Percentiles rank a stretch among this genome's conserved stretches.
Conservation (phyloP, 1,284 basidiomycete species). For the Pholiota adiposa region DNA sequence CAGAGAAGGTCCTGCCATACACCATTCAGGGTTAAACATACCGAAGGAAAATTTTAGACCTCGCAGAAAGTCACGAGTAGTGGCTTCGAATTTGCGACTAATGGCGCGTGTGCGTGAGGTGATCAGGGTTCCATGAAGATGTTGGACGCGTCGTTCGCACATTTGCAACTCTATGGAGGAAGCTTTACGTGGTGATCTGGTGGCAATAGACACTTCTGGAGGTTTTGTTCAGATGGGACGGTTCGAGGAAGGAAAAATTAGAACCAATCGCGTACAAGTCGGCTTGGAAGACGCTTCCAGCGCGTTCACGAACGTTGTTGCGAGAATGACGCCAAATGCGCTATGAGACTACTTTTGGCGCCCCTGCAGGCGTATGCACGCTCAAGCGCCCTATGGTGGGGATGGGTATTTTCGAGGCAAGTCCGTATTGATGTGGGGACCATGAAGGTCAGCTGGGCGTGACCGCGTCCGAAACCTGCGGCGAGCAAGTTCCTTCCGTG, state of each 20-base stretch:
- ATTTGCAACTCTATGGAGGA: neutral
- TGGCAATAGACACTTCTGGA: neutral
- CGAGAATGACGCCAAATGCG: conserved; percentile 9
- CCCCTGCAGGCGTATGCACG: neutral
- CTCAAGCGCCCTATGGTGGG: neutral
- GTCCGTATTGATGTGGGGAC: neutral
- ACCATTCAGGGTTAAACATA: neutral
- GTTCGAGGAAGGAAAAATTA: neutral
- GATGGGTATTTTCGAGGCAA: neutral
- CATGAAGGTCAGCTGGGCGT: conserved; percentile 10
- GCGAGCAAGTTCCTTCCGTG: conserved; percentile 20
- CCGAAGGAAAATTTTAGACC: neutral
- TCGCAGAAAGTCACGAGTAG: neutral
- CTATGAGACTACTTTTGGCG: neutral
- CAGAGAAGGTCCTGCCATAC: neutral
- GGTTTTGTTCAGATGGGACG: neutral
- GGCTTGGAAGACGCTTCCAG: neutral
- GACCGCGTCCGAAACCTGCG: conserved; percentile 2
- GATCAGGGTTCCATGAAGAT: neutral
- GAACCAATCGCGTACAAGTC: neutral
- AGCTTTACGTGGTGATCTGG: neutral
- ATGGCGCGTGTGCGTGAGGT: conserved; percentile 2
- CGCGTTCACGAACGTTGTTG: conserved; percentile 15
- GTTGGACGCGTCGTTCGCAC: neutral
- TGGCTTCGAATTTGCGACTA: neutral